Evolutionary conservation across 2,329 filamentous ascomycete genomes (phyloP).

Genomic region (Penicillium olsonii): DNA sequence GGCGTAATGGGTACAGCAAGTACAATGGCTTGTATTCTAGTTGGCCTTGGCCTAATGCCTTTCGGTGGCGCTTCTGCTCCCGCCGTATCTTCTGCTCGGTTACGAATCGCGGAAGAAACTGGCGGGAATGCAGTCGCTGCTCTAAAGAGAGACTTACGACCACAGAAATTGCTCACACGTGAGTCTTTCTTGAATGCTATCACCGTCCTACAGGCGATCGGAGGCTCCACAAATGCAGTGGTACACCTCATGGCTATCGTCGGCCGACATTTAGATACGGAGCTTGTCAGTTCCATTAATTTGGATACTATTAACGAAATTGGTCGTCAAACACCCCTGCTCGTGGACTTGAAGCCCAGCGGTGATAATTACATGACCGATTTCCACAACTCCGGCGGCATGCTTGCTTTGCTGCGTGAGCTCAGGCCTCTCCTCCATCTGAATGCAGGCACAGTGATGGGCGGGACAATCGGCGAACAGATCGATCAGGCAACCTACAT

Average conservation of each 20-base stretch:
- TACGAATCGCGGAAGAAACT: constrained; percentile 56
- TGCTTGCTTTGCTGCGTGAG: constrained; percentile 50
- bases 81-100: constrained; percentile 53
- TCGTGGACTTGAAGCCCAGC: constrained; percentile 55
- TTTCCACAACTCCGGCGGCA: constrained; percentile 55
- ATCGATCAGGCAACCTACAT: constrained; percentile 47
- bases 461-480: constrained; percentile 50
- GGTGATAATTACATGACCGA: constrained; percentile 57
- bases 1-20: constrained; percentile 60
- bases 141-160: constrained; percentile 39
- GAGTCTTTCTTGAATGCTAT: constrained; percentile 56
- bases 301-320: constrained; percentile 52
- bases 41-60: constrained; percentile 55
- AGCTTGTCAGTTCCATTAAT: constrained; percentile 38
- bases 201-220: constrained; percentile 56
- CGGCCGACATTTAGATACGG: constrained; percentile 53
- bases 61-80: constrained; percentile 54
- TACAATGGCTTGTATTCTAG: constrained; percentile 58
- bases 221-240: constrained; percentile 57
- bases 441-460: constrained; percentile 48
- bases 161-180: constrained; percentile 47
- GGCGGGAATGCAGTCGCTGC: constrained; percentile 51
- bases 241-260: constrained; percentile 58
- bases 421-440: constrained; percentile 50
- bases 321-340: constrained; percentile 47